Evolutionary conservation across 805 yeast genomes (phyloP).

Genomic region (Cyberlindnera veronae): DNA sequence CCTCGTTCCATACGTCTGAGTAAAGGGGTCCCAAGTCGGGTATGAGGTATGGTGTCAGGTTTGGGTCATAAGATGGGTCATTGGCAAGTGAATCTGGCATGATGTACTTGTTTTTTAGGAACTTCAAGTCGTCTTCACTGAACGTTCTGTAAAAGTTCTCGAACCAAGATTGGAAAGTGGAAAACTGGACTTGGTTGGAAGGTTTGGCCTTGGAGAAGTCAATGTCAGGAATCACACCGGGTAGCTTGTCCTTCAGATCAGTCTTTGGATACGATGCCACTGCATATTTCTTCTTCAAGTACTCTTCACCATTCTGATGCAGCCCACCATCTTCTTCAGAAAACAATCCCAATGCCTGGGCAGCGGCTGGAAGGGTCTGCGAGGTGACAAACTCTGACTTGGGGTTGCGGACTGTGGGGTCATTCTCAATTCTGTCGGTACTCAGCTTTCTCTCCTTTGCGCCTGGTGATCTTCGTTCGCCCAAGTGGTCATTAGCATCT

Average conservation of each 20-base stretch:
- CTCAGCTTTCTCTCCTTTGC: constrained; percentile 19
- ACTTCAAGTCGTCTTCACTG: constrained; percentile 75
- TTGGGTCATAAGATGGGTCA: constrained; percentile 56
- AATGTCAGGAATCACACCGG: constrained; percentile 83
- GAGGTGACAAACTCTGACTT: constrained; percentile 71
- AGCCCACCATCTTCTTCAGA: constrained; percentile 54
- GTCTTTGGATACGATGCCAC: constrained; percentile 87
- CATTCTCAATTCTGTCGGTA: constrained; percentile 40
- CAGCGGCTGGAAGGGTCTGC: constrained; percentile 64
- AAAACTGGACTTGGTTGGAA: constrained; percentile 85
- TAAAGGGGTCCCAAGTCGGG: constrained; percentile 86
- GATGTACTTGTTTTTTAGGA: constrained; percentile 60
- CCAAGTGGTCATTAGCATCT: constrained; percentile 16
- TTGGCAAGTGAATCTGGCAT: constrained; percentile 44
- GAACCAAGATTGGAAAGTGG: constrained; percentile 79
- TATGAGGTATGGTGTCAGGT: constrained; percentile 67
- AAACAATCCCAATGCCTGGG: constrained; percentile 61
- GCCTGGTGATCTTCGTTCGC: constrained; percentile 1
- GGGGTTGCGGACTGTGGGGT: constrained; percentile 63
- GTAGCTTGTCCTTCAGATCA: constrained; percentile 70
- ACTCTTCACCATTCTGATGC: constrained; percentile 70
- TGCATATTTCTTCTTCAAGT: constrained; percentile 69
- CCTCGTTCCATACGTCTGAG: constrained; percentile 82
- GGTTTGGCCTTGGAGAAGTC: constrained; percentile 86
- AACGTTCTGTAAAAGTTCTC: constrained; percentile 82